phyloP scores from a whole-genome alignment of 768 basidiomycete species.

The Boletus tomentosulus region DNA sequence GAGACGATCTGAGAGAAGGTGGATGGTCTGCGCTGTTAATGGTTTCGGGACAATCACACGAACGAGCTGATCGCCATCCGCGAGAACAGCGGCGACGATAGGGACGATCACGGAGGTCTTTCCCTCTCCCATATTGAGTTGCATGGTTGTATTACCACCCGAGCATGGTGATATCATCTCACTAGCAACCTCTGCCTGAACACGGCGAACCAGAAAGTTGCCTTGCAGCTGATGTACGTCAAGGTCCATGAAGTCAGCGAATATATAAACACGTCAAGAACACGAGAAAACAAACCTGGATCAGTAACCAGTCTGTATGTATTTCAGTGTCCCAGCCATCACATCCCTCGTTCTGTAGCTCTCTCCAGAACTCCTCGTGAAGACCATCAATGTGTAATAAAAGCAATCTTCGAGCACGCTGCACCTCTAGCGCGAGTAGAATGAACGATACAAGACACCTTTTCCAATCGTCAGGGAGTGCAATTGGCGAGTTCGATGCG shows the following conservation, averaged over 20 bases:
- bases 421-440: slow-evolving; percentile 25
- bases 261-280: no score
- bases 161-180: slow-evolving; percentile 45
- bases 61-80: slow-evolving; percentile 41
- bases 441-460: slow-evolving; percentile 26
- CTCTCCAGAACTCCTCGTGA: neutral
- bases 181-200: slow-evolving; percentile 40
- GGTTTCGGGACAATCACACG: slow-evolving; percentile 51
- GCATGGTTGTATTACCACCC: slow-evolving; percentile 36
- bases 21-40: slow-evolving; percentile 45
- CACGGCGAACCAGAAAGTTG: slow-evolving; percentile 39
- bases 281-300: slow-evolving; percentile 33
- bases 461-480: slow-evolving; percentile 24
- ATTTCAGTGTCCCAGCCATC: slow-evolving; percentile 10
- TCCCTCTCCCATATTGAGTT: slow-evolving; percentile 59
- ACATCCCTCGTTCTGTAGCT: slow-evolving; percentile 1
- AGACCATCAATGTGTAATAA: neutral
- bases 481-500: slow-evolving; percentile 15
- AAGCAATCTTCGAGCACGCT: slow-evolving; percentile 12
- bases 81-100: slow-evolving; percentile 35
- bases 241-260: no score
- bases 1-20: slow-evolving; percentile 41
- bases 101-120: slow-evolving; percentile 50
- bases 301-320: slow-evolving; percentile 39
- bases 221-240: slow-evolving; percentile 38